Conservation (phyloP, 768 basidiomycete species). For the Phaeotremella skinneri region DNA sequence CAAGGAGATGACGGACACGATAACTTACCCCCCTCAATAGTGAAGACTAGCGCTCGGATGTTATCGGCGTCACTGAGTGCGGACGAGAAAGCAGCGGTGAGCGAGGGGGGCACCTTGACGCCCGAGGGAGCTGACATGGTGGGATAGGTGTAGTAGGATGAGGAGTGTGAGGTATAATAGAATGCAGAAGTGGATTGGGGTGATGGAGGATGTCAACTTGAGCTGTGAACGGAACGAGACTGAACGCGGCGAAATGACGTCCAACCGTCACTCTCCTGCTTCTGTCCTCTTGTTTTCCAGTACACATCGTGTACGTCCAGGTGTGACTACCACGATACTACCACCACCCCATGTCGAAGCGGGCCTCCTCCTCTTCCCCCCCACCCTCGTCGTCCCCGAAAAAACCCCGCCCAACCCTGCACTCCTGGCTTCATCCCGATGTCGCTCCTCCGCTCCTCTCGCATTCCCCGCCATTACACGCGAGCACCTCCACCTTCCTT, state of each 20-base stretch:
- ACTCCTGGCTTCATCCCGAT: constrained; percentile 43
- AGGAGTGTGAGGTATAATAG: neutral
- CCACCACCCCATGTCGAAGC: constrained; percentile 8
- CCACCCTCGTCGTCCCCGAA: neutral
- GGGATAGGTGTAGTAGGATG: neutral
- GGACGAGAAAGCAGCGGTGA: constrained; percentile 37
- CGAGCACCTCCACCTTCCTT: constrained; percentile 41
- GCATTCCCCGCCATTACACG: constrained; percentile 39
- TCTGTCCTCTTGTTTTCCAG: too few relatives aligned
- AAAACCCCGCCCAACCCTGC: constrained; percentile 21
- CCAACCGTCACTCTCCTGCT: too few relatives aligned
- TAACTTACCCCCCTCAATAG: constrained; percentile 47
- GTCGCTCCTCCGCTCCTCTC: constrained; percentile 20
- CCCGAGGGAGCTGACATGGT: constrained; percentile 52
- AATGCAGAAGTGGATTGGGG: neutral
- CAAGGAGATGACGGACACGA: neutral
- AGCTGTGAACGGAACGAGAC: too few relatives aligned
- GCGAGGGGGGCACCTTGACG: constrained; percentile 42
- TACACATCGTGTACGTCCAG: too few relatives aligned
- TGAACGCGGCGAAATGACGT: too few relatives aligned
- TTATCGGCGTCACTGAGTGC: constrained; percentile 27
- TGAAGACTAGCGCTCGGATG: constrained; percentile 45
- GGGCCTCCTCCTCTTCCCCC: constrained; percentile 1
- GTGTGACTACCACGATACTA: too few relatives aligned
- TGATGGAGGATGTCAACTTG: too few relatives aligned